These are phyloP conservation scores for Gilbertella persicaria DNA, from an alignment of 371 early-diverging fungal species.

Conservation along the genomic window DNA sequence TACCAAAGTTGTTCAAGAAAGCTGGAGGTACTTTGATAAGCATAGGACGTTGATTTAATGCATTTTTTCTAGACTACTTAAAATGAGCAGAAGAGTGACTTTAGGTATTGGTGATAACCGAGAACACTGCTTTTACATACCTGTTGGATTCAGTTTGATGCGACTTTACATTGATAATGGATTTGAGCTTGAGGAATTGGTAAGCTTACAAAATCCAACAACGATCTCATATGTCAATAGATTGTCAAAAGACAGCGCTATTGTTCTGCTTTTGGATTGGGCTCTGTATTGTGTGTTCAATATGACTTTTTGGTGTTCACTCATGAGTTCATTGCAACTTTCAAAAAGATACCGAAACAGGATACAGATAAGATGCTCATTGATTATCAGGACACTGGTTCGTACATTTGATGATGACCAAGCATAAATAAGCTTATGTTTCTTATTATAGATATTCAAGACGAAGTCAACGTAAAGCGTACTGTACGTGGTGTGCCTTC, in stretches of 20 bases:
- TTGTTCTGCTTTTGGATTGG: constrained; percentile 87
- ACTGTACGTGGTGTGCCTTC: constrained; percentile 63
- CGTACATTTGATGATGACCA: background rate
- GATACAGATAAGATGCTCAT: constrained; percentile 58
- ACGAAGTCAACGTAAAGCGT: background rate
- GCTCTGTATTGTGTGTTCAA: constrained; percentile 84
- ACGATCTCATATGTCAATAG: constrained; percentile 17
- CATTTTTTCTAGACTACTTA: constrained; percentile 47
- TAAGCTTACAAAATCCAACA: constrained; percentile 20
- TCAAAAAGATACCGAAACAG: constrained; percentile 72
- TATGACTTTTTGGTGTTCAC: constrained; percentile 91
- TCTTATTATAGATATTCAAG: background rate
- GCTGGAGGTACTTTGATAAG: constrained; percentile 73
- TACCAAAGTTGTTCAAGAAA: constrained; percentile 69
- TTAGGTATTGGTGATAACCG: constrained; percentile 93
- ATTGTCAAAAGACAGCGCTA: constrained; percentile 91
- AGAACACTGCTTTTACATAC: constrained; percentile 86
- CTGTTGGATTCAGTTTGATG: constrained; percentile 82
- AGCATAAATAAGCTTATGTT: background rate
- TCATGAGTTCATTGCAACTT: constrained; percentile 87
- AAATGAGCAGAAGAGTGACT: constrained; percentile 72
- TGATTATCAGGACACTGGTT: constrained; percentile 30
- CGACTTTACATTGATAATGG: constrained; percentile 81
- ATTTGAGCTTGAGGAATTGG: constrained; percentile 87
- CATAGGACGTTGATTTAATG: too few species aligned